These are phyloP conservation scores for Calycina herbarum DNA, from an alignment of 2,329 filamentous ascomycete species.

Conservation along the genomic window DNA sequence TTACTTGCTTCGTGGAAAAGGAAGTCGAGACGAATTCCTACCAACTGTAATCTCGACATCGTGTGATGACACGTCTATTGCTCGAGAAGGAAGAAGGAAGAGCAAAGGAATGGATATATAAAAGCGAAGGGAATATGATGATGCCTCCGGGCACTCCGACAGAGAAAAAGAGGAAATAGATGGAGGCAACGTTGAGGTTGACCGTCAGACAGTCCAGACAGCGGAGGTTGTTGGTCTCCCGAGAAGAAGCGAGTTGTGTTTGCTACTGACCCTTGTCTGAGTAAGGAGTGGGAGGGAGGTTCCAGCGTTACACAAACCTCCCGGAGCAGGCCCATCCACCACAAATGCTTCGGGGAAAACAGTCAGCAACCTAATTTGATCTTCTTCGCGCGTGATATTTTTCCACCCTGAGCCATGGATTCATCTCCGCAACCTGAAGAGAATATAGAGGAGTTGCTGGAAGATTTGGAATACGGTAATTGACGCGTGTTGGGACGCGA, in stretches of 20 bases:
- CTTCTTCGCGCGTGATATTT: neutral
- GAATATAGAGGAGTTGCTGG: slow-evolving; percentile 27
- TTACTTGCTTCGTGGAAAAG: slow-evolving; percentile 3
- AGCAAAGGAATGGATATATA: neutral
- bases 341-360: neutral
- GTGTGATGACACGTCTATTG: neutral
- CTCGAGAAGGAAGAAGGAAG: neutral
- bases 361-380: neutral
- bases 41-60: neutral
- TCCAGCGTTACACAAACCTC: slow-evolving; percentile 14
- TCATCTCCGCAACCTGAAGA: slow-evolving; percentile 14
- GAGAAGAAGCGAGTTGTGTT: slow-evolving; percentile 15
- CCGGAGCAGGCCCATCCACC: slow-evolving; percentile 10
- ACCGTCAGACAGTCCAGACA: neutral
- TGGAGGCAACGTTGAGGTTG: neutral
- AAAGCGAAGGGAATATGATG: neutral
- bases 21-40: neutral
- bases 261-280: neutral
- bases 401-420: slow-evolving; percentile 16
- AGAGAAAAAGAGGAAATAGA: neutral
- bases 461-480: slow-evolving; percentile 33
- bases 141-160: neutral
- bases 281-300: neutral
- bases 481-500: slow-evolving; percentile 27
- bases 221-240: neutral